Evolutionary conservation across 345 rosid species (phyloP).

Genomic region (Atalantia buxifolia): DNA sequence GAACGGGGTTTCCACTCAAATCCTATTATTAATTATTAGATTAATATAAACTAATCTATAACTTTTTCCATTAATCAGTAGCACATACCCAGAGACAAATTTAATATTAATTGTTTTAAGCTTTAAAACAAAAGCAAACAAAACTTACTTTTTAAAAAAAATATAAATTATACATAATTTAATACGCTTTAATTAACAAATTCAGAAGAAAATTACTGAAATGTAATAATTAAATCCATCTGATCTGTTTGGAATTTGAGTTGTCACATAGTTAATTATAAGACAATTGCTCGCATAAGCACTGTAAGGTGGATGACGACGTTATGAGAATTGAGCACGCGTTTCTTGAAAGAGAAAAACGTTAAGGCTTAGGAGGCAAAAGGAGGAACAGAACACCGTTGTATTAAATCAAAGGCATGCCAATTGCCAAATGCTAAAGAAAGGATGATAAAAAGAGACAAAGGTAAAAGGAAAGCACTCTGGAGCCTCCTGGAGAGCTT

Average conservation of each 20-base stretch:
- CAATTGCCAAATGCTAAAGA: not conserved
- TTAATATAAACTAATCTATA: not conserved
- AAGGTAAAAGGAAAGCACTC: slow-evolving; percentile 17
- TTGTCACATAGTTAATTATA: not conserved
- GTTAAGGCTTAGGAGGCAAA: slow-evolving; percentile 4
- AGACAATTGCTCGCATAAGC: not conserved
- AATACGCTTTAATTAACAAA: not conserved
- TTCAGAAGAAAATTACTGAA: not conserved
- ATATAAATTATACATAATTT: not conserved
- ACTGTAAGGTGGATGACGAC: slow-evolving; percentile 32
- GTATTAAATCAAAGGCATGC: slow-evolving; percentile 31
- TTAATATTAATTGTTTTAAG: not conserved
- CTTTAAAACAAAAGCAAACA: slow-evolving; percentile 19
- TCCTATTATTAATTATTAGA: slow-evolving; percentile 7
- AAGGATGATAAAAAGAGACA: slow-evolving; percentile 1
- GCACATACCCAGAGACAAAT: not conserved
- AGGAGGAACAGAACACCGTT: slow-evolving; percentile 19
- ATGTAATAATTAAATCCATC: not conserved
- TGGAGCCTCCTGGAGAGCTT: slow-evolving; percentile 25
- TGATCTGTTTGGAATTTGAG: slow-evolving; percentile 12
- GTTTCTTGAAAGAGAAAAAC: slow-evolving; percentile 33
- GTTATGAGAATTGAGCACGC: slow-evolving; percentile 39
- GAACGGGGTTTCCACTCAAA: slow-evolving; percentile 42
- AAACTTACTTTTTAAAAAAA: slow-evolving; percentile 23
- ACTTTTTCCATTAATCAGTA: slow-evolving; percentile 7